phyloP scores from a whole-genome alignment of 495 filamentous ascomycete genomes.

The Aspergillus incahuasiensis region DNA sequence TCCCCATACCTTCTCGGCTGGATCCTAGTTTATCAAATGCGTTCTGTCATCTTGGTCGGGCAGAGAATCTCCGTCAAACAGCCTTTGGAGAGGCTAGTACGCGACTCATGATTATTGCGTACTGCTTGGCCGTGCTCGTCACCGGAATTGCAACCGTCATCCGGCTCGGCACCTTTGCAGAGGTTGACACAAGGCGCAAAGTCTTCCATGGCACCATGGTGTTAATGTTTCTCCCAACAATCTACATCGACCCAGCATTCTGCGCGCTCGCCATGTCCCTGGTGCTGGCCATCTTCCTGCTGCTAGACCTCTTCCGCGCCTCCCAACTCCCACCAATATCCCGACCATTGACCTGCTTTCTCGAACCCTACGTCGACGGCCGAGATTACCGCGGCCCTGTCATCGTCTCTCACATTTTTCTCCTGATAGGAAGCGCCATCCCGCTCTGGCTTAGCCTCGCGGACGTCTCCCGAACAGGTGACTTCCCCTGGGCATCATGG shows the following conservation, averaged over 20 bases:
- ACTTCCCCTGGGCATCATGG: constrained; percentile 62
- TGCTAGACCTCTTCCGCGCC: constrained; percentile 84
- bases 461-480: constrained; percentile 51
- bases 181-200: constrained; percentile 96
- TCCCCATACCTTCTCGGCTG: constrained; percentile 59
- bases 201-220: constrained; percentile 99
- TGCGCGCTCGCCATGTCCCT: constrained; percentile 70
- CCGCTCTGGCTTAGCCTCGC: constrained; percentile 87
- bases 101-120: constrained; percentile 69
- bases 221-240: constrained; percentile 82
- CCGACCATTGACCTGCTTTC: constrained; percentile 72
- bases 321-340: constrained; percentile 87
- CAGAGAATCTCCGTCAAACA: constrained; percentile 51
- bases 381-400: constrained; percentile 89
- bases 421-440: constrained; percentile 92
- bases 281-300: constrained; percentile 73
- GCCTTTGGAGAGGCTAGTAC: constrained; percentile 71
- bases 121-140: constrained; percentile 65
- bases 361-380: constrained; percentile 92
- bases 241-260: constrained; percentile 81
- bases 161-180: constrained; percentile 61
- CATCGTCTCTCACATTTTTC: constrained; percentile 91
- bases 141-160: constrained; percentile 70
- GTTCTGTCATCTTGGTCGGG: constrained; percentile 50
- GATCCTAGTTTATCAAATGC: constrained; percentile 24